These are phyloP conservation scores for Ailanthus altissimus DNA, from an alignment of 345 rosid genomes.

Conservation along the genomic window DNA sequence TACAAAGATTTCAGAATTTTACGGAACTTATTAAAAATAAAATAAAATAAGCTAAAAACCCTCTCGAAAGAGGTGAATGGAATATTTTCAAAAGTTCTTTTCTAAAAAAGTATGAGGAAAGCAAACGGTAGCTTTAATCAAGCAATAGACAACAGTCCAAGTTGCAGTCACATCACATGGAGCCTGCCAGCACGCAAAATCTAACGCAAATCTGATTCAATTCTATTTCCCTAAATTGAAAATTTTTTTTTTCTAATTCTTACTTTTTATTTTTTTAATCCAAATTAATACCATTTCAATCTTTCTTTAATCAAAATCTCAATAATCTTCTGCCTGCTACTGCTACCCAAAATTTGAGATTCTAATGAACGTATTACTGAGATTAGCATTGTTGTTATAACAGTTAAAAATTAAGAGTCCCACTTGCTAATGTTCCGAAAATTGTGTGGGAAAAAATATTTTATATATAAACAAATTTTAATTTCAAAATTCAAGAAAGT, in stretches of 20 bases:
- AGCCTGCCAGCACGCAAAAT: too few relatives aligned
- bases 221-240: neutral
- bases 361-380: too few relatives aligned
- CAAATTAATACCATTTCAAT: neutral
- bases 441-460: too few relatives aligned
- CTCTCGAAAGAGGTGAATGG: neutral
- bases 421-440: too few relatives aligned
- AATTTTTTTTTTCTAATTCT: neutral
- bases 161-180: slow-evolving; percentile 3
- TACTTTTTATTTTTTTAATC: neutral
- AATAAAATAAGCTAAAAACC: too few relatives aligned
- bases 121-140: neutral
- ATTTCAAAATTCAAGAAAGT: too few relatives aligned
- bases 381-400: too few relatives aligned
- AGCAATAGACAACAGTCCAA: neutral
- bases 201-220: neutral
- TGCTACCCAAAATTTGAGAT: too few relatives aligned
- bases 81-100: neutral
- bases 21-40: too few relatives aligned
- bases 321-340: neutral
- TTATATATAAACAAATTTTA: too few relatives aligned
- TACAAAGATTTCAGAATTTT: too few relatives aligned
- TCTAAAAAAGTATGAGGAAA: neutral
- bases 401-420: too few relatives aligned
- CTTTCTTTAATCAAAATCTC: neutral